A percentile compares a stretch with the other conserved stretches of the same genome.
Conservation (phyloP, 805 yeast species). For the Candida verbasci region DNA sequence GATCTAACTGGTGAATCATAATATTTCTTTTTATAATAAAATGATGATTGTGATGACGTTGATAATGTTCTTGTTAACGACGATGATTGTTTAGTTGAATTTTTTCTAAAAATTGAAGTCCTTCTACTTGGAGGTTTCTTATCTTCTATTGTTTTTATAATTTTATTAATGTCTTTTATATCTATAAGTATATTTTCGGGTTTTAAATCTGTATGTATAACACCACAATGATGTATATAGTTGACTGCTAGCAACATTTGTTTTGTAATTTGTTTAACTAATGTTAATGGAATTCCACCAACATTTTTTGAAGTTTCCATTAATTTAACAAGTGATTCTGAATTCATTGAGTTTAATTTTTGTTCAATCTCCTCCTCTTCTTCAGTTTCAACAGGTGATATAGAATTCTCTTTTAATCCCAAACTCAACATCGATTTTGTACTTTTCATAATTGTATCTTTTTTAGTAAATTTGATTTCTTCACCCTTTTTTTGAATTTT, state of each 20-base stretch:
- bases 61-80: constrained; percentile 10
- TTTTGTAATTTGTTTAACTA: constrained; percentile 53
- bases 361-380: constrained; percentile 5
- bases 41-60: constrained; percentile 9
- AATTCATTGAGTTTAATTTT: constrained; percentile 12
- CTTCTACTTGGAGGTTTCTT: constrained; percentile 10
- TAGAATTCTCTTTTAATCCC: constrained; percentile 11
- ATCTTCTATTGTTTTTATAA: constrained; percentile 40
- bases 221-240: constrained; percentile 46
- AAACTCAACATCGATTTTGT: constrained; percentile 20
- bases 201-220: constrained; percentile 40
- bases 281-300: constrained; percentile 51
- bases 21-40: constrained; percentile 8
- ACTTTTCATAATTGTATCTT: constrained; percentile 16
- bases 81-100: not conserved
- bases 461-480: constrained; percentile 14
- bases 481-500: constrained; percentile 5
- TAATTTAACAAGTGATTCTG: constrained; percentile 24
- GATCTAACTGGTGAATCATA: constrained; percentile 31
- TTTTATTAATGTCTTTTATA: constrained; percentile 47
- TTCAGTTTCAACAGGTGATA: constrained; percentile 5
- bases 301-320: constrained; percentile 34
- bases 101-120: constrained; percentile 3
- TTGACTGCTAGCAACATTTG: constrained; percentile 55
- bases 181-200: constrained; percentile 34